phyloP scores from a whole-genome alignment of 805 yeast genomes.

The Saccharomycopsis fodiens region DNA sequence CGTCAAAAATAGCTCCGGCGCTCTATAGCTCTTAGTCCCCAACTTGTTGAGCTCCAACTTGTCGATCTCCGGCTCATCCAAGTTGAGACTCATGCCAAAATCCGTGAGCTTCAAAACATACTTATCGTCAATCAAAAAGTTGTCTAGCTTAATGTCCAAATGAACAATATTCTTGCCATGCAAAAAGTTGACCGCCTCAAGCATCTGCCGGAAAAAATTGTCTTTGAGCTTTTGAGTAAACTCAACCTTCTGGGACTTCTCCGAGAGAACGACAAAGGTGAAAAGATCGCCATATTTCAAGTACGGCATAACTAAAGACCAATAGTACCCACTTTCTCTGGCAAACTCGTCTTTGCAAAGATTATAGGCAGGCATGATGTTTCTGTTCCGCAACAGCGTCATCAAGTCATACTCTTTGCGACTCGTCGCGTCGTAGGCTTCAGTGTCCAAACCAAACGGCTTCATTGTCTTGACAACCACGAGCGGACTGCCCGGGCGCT shows the following conservation, averaged over 20 bases:
- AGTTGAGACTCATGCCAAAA: slow-evolving; percentile 48
- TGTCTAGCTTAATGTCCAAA: slow-evolving; percentile 88
- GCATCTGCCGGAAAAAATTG: slow-evolving; percentile 20
- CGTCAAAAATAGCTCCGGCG: slow-evolving; percentile 18
- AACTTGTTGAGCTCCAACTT: slow-evolving; percentile 9
- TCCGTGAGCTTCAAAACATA: slow-evolving; percentile 93
- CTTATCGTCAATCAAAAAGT: slow-evolving; percentile 69
- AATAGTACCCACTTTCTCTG: slow-evolving; percentile 2
- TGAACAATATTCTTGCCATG: slow-evolving; percentile 72
- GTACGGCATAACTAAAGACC: slow-evolving; percentile 17
- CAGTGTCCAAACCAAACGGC: not conserved
- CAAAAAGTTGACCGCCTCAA: slow-evolving; percentile 55
- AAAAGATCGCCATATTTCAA: slow-evolving; percentile 19
- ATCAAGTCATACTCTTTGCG: slow-evolving; percentile 20
- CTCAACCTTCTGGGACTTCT: slow-evolving; percentile 2
- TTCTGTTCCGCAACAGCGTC: slow-evolving; percentile 17
- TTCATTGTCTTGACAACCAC: slow-evolving; percentile 17
- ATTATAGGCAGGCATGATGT: slow-evolving; percentile 16
- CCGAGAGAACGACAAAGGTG: slow-evolving; percentile 8
- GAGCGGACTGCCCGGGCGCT: not conserved
- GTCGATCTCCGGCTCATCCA: slow-evolving; percentile 1
- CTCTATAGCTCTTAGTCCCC: slow-evolving; percentile 19
- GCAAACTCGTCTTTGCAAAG: slow-evolving; percentile 15
- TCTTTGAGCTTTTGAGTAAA: slow-evolving; percentile 7
- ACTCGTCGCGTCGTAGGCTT: slow-evolving; percentile 8